These are phyloP conservation scores for Alloascoidea africana DNA, from an alignment of 805 yeast genomes.

Conservation along the genomic window DNA sequence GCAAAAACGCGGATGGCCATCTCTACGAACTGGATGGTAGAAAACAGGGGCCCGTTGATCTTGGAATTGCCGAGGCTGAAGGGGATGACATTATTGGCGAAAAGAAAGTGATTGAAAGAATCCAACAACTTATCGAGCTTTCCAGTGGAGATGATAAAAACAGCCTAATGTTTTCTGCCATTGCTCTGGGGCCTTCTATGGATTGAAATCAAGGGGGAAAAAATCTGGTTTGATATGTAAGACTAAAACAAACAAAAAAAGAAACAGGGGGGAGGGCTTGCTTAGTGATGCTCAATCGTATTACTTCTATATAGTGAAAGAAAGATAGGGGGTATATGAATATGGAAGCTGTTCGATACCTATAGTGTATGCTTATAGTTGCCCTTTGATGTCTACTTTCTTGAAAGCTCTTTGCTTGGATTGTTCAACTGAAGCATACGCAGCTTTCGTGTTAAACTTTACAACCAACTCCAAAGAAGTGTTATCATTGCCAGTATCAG, in stretches of 20 bases:
- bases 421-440: slow-evolving; percentile 19
- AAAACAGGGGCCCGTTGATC: slow-evolving; percentile 54
- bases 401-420: slow-evolving; percentile 25
- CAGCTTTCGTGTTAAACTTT: slow-evolving; percentile 12
- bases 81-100: slow-evolving; percentile 39
- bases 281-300: no score
- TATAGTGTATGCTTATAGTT: slow-evolving; percentile 25
- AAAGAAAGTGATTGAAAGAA: slow-evolving; percentile 31
- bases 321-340: no score
- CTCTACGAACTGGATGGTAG: slow-evolving; percentile 86
- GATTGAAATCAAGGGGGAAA: neutral
- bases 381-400: slow-evolving; percentile 85
- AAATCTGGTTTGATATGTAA: no score
- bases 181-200: slow-evolving; percentile 33
- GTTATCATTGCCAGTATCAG: neutral
- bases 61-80: slow-evolving; percentile 25
- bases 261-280: no score
- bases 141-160: slow-evolving; percentile 38
- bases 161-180: slow-evolving; percentile 52
- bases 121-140: slow-evolving; percentile 47
- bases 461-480: neutral
- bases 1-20: slow-evolving; percentile 34
- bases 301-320: no score
- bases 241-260: no score
- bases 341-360: neutral